These are phyloP conservation scores for Geotrichum ghanense DNA, from an alignment of 805 yeast genomes.

Conservation along the genomic window DNA sequence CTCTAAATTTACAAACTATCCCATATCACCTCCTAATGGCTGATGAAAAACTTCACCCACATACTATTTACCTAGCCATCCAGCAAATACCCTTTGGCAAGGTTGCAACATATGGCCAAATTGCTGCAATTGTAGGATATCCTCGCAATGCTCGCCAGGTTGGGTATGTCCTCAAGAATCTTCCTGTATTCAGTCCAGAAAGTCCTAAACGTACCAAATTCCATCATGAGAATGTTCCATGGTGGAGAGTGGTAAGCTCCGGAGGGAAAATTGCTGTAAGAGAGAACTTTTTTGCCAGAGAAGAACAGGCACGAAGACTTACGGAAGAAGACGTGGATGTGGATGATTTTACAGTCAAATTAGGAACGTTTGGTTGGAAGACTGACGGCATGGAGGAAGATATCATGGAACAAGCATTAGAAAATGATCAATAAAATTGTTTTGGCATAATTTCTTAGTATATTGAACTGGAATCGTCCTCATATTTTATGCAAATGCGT, in stretches of 20 bases:
- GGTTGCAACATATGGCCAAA: conserved; percentile 35
- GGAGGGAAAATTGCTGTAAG: conserved; percentile 48
- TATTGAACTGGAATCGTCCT: too few species aligned
- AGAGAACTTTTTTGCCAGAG: conserved; percentile 29
- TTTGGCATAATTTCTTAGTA: too few species aligned
- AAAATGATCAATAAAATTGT: too few species aligned
- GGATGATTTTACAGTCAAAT: conserved; percentile 7
- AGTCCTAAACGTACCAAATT: conserved; percentile 14
- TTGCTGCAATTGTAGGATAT: conserved; percentile 48
- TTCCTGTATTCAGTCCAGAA: conserved; percentile 16
- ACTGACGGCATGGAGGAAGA: background rate
- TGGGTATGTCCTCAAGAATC: conserved; percentile 55
- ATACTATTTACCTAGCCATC: background rate
- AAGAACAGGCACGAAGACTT: conserved; percentile 34
- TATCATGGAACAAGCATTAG: too few species aligned
- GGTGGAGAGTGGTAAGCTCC: conserved; percentile 73
- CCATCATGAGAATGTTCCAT: conserved; percentile 40
- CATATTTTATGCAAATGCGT: too few species aligned
- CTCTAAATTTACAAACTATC: background rate
- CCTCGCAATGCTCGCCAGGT: conserved; percentile 68
- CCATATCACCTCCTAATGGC: background rate
- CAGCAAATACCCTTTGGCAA: background rate
- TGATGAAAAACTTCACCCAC: background rate
- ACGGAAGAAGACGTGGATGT: conserved; percentile 34
- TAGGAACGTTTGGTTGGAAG: background rate